Base-by-base conservation (phyloP, 2,329 filamentous ascomycete species). In the Colletotrichum chlorophyti region DNA sequence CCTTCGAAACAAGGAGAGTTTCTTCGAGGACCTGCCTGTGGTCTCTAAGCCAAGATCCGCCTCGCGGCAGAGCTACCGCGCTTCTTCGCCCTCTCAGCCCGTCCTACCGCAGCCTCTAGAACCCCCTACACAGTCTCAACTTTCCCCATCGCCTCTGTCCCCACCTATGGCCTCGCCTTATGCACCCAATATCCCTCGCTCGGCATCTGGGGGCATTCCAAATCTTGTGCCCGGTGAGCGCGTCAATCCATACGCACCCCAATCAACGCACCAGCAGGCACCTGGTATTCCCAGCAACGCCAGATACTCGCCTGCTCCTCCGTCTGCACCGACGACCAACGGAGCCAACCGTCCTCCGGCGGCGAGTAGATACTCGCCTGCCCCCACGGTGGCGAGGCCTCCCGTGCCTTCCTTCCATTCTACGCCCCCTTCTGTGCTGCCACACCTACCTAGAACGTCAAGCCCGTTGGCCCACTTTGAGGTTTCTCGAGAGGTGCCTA, bases 21-120 rank as follows among this genome's bases (percentile, higher is more conserved):
- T 94, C 70, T 94, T 93, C 64, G 91, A 93, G 72, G 91, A 94
- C 52, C 77, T 94, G 19, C 91, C 91, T 1, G 72, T 89, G 48
- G 72, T 81, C 2, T 73, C 83, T 4, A 88, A 81, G 67, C 82
- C 86, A n/a, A 83, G 88, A 23, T 83, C 86, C 15, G 79, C 81
- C 21, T 83, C 84, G 2, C 80, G 85, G 52, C 82, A 83, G 24
- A 80, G 78, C 64, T 73, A 71, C 23, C 68, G 76, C 29, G 69
- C 73, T 35, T 69, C 73, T 5, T 82, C 81, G 7, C 79, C 81
- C 14, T 69, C 70, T 21, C 77, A 73, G 32, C 67, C 70, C 43
- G 73, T 63, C 21, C 69, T 72, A 1, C 70, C 72, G 38, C 70
- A 67, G 9, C 69, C 73, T 26, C 65, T 76, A 40, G 68, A 71